These are phyloP conservation scores for Brassica juncea DNA, from an alignment of 345 rosid species.

Conservation along the genomic window DNA sequence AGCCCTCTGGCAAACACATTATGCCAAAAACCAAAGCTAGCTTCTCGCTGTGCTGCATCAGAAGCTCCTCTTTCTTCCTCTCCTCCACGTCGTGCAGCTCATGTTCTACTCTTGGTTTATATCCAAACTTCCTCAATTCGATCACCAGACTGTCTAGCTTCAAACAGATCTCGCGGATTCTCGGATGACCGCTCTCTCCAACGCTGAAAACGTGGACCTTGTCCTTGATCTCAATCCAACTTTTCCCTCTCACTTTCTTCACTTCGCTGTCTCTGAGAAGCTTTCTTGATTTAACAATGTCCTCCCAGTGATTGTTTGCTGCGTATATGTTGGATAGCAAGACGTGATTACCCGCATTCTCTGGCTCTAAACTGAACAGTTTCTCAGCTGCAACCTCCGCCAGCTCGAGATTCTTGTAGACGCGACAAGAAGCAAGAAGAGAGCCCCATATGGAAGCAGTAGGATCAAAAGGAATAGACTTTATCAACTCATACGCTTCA, in stretches of 20 bases:
- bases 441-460: conserved; percentile 87
- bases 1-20: conserved; percentile 49
- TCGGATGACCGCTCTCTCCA: conserved; percentile 61
- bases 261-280: conserved; percentile 52
- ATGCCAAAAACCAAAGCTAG: conserved; percentile 62
- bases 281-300: conserved; percentile 61
- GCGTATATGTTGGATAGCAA: conserved; percentile 69
- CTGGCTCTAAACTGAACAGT: conserved; percentile 69
- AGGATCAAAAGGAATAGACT: conserved; percentile 61
- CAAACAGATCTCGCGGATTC: conserved; percentile 55
- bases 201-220: conserved; percentile 63
- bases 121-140: conserved; percentile 53
- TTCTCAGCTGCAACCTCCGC: conserved; percentile 73
- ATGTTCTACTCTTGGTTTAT: conserved; percentile 48
- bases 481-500: conserved; percentile 67
- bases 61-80: conserved; percentile 53
- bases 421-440: conserved; percentile 70
- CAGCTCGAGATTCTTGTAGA: conserved; percentile 55
- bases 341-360: conserved; percentile 77
- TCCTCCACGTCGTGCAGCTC: conserved; percentile 67
- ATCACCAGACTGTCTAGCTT: conserved; percentile 52
- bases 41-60: conserved; percentile 74
- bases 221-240: conserved; percentile 79
- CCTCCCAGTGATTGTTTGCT: conserved; percentile 59
- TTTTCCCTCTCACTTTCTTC: conserved; percentile 69